Evolutionary conservation across 192 early-diverging fungal genomes (phyloP).

Genomic region (Blastocladiella britannica): DNA sequence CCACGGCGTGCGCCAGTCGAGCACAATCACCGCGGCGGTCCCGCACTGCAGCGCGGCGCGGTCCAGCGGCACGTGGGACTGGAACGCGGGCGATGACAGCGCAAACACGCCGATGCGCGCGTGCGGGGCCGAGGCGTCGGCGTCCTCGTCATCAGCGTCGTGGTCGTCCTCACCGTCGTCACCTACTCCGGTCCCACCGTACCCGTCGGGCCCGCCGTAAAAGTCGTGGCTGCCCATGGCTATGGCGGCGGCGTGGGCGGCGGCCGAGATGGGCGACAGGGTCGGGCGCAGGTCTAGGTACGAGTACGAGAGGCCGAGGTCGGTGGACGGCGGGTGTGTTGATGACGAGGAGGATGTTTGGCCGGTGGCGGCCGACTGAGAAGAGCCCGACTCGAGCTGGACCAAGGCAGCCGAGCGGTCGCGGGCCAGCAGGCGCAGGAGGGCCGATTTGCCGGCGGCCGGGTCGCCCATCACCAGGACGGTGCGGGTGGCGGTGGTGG

Average conservation of each 20-base stretch:
- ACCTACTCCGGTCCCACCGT: no score
- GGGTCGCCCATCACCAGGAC: slow-evolving; percentile 65
- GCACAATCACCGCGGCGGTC: slow-evolving; percentile 46
- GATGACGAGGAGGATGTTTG: slow-evolving; percentile 13
- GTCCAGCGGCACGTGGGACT: slow-evolving; percentile 44
- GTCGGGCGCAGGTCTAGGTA: slow-evolving; percentile 68
- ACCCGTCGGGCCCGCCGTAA: no score
- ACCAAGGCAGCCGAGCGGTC: slow-evolving; percentile 12
- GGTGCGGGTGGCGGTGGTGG: slow-evolving; percentile 49
- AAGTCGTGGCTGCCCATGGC: no score
- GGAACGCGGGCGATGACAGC: slow-evolving; percentile 41
- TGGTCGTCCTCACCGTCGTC: no score
- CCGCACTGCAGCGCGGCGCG: slow-evolving; percentile 40
- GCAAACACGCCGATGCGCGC: slow-evolving; percentile 64
- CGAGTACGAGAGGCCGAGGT: slow-evolving; percentile 63
- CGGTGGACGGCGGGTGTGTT: slow-evolving; percentile 28
- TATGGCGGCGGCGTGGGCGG: no score
- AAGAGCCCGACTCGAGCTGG: slow-evolving; percentile 9
- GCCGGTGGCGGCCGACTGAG: slow-evolving; percentile 17
- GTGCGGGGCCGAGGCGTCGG: slow-evolving; percentile 57
- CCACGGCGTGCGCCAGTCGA: slow-evolving; percentile 87
- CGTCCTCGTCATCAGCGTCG: no score
- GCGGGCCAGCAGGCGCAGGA: slow-evolving; percentile 39
- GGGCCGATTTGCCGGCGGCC: slow-evolving; percentile 59
- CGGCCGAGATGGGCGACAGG: no score